Percentiles rank a stretch among this genome's conserved stretches.
phyloP scores from a whole-genome alignment of 2,329 filamentous ascomycete species.

The Botrytis deweyae region DNA sequence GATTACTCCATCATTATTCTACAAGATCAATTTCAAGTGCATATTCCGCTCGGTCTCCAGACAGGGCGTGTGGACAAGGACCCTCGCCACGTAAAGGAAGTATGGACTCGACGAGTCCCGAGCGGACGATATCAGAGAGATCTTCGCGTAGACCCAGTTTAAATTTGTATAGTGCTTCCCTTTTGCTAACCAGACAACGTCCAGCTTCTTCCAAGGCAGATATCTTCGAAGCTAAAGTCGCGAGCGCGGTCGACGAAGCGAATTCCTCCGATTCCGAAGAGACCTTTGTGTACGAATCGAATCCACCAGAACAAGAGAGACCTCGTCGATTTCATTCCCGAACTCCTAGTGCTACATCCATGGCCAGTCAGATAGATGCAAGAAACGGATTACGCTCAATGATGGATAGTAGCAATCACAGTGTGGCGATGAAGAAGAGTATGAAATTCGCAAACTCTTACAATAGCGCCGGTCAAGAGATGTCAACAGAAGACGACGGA shows the following conservation, averaged over 20 bases:
- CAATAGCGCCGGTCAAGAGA: constrained; percentile 55
- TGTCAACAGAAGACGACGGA: constrained; percentile 61
- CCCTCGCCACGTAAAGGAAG: constrained; percentile 29
- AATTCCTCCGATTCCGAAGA: constrained; percentile 97
- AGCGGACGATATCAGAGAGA: constrained; percentile 31
- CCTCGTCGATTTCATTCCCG: constrained; percentile 79
- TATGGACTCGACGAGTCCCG: constrained; percentile 34
- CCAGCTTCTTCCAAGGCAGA: constrained; percentile 92
- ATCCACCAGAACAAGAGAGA: constrained; percentile 69
- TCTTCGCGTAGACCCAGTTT: constrained; percentile 43
- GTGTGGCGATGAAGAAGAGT: constrained; percentile 38
- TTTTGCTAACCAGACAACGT: constrained; percentile 47
- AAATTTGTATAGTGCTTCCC: constrained; percentile 44
- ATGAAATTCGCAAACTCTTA: constrained; percentile 92
- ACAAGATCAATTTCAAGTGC: constrained; percentile 33
- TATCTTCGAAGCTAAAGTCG: constrained; percentile 96
- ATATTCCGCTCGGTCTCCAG: constrained; percentile 27
- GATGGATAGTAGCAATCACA: neutral
- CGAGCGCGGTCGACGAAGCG: constrained; percentile 91
- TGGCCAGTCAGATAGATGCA: constrained; percentile 67
- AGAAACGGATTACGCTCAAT: constrained; percentile 52
- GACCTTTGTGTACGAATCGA: constrained; percentile 98
- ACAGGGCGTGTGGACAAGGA: constrained; percentile 35
- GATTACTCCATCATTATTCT: constrained; percentile 43
- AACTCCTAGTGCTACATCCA: constrained; percentile 90